Base-by-base conservation (phyloP, 1,139 yeast species). In the Debaryomyces sp. region DNA sequence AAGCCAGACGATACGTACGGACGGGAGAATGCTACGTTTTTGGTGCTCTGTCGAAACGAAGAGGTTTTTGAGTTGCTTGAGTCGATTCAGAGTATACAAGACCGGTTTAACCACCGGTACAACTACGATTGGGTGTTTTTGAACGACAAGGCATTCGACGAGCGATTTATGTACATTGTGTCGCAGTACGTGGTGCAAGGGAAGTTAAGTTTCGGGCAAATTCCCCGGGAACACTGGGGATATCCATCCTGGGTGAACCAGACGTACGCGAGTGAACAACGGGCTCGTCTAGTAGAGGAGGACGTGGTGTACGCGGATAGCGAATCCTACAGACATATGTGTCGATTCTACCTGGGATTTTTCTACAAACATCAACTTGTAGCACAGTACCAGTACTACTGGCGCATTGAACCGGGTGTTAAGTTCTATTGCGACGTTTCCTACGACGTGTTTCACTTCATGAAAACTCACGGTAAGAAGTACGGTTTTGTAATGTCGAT, bases 41-140 rank as follows among this genome's bases (percentile, higher is more conserved):
- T 89, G 48, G 80, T 91, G 8, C 68, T 90, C 48, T 92, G 89
- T 35, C 75, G 95, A 54, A 88, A 89, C 64, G 63, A 71, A 12
- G 96, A 90, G 56, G 62, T 89, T 30, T 74, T 75, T 63, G 79
- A 75, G 6, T 67, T 89, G 48, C 63, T 85, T 15, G 76, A 73
- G 44, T 81, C 95, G 5, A 82, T 89, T 41, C 77, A 81, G 48
- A 73, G 80, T 44, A 79, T 88, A 33, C 92, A 89, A 68, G 85
- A 81, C 59, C 75, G 94, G 43, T 89, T 89, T 70, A 89, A 89
- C 68, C 61, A 70, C 32, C 68, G 78, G 48, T 86, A 66, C 64
- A 54, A 65, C 46, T 69, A 71, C 50, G 75, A 71, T 48, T 71
- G 63, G 59, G 69, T 70, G 3, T 70, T 71, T 54, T 54, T 71